phyloP scores from a whole-genome alignment of 2,329 filamentous ascomycete species.

The Grosmannia clavigera region DNA sequence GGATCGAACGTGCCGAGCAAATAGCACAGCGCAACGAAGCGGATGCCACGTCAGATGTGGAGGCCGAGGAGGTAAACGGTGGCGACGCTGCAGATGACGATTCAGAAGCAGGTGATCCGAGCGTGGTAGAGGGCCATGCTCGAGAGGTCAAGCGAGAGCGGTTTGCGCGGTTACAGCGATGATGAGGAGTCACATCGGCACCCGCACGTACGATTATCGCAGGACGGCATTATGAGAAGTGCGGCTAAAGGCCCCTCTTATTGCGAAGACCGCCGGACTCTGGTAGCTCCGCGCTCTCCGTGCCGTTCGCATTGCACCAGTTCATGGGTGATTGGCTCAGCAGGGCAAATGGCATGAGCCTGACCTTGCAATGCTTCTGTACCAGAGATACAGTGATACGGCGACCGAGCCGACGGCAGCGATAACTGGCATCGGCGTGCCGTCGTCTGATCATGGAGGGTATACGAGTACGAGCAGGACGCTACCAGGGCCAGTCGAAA shows the following conservation, averaged over 20 bases:
- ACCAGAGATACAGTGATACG: background rate
- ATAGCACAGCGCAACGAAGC: conserved; percentile 30
- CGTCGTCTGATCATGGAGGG: background rate
- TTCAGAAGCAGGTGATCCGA: conserved; percentile 2
- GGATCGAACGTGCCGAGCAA: conserved; percentile 41
- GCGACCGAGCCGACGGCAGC: background rate
- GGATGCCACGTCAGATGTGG: conserved; percentile 22
- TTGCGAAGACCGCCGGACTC: background rate
- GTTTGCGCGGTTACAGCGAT: conserved; percentile 1
- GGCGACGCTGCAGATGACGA: conserved; percentile 6
- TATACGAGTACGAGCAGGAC: background rate
- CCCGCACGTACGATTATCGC: background rate
- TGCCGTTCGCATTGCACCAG: background rate
- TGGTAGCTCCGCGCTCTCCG: background rate
- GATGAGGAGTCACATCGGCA: conserved; percentile 1
- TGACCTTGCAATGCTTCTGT: background rate
- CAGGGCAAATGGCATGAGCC: background rate
- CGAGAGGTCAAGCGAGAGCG: conserved; percentile 17
- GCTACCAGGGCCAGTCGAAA: background rate
- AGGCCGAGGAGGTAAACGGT: conserved; percentile 24
- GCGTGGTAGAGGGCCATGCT: conserved; percentile 11
- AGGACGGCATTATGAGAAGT: background rate
- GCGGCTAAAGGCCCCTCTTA: background rate
- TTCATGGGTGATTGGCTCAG: background rate
- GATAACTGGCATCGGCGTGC: background rate